Evolutionary conservation across 129 eudicot species (phyloP).

Genomic region (Saposhnikovia divaricata): DNA sequence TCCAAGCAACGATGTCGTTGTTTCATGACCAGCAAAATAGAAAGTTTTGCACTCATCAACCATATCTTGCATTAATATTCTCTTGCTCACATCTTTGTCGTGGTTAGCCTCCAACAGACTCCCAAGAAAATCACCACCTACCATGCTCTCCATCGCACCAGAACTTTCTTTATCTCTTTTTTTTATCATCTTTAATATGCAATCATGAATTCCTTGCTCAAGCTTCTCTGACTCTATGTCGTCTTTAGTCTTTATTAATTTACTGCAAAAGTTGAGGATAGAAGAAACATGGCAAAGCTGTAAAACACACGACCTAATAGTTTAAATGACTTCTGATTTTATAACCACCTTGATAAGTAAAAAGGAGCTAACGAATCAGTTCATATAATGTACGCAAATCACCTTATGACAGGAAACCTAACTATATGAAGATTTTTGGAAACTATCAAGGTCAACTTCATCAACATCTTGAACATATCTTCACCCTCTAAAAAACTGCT

Average conservation of each 20-base stretch:
- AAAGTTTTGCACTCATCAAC: conserved; percentile 79
- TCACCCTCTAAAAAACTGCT: conserved; percentile 68
- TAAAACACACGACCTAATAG: background rate
- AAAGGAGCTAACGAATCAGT: background rate
- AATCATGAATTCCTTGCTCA: conserved; percentile 47
- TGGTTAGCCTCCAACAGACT: conserved; percentile 32
- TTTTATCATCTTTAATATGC: conserved; percentile 36
- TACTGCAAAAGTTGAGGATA: conserved; percentile 17
- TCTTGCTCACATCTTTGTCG: conserved; percentile 21
- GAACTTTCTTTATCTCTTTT: conserved; percentile 24
- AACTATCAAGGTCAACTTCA: conserved; percentile 34
- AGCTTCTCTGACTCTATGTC: conserved; percentile 58
- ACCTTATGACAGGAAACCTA: conserved; percentile 50
- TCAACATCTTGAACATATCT: conserved; percentile 54
- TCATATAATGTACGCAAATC: background rate
- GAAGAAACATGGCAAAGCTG: background rate
- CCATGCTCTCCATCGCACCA: background rate
- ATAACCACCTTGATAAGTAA: background rate
- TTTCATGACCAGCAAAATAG: conserved; percentile 73
- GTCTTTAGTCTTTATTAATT: conserved; percentile 25
- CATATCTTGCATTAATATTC: conserved; percentile 41
- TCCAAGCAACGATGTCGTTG: conserved; percentile 53
- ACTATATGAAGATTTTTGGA: conserved; percentile 43
- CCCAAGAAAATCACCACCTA: conserved; percentile 43
- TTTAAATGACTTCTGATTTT: background rate